Conservation (phyloP, 345 rosid genomes). For the Carallia brachiata region DNA sequence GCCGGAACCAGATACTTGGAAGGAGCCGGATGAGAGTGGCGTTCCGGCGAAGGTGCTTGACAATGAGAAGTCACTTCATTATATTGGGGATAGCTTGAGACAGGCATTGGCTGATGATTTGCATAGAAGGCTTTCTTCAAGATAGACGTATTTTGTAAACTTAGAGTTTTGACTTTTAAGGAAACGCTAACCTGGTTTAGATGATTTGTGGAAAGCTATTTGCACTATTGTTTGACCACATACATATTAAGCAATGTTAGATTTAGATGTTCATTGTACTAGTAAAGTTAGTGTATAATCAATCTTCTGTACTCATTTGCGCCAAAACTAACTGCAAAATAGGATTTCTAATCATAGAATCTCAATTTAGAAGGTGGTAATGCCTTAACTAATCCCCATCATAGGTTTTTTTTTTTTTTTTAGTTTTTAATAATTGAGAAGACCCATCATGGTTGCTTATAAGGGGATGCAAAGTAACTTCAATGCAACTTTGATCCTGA, state of each 20-base stretch:
- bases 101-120: constrained; percentile 93
- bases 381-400: neutral
- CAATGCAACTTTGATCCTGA: too few relatives aligned
- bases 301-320: constrained; percentile 1
- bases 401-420: too few relatives aligned
- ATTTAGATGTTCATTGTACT: constrained; percentile 19
- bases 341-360: constrained; percentile 8
- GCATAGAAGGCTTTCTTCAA: constrained; percentile 85
- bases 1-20: constrained; percentile 87
- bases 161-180: constrained; percentile 2
- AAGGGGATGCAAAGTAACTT: neutral
- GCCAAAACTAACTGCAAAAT: constrained; percentile 18
- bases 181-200: constrained; percentile 25
- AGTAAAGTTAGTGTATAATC: constrained; percentile 14
- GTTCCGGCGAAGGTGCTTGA: constrained; percentile 65
- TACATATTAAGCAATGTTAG: constrained; percentile 7
- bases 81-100: constrained; percentile 79
- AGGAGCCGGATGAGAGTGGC: constrained; percentile 85
- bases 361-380: neutral
- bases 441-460: too few relatives aligned
- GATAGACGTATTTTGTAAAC: constrained; percentile 38
- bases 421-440: too few relatives aligned
- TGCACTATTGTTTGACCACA: neutral
- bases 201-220: constrained; percentile 2
- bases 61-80: constrained; percentile 75